A percentile compares a stretch with the other conserved stretches of the same genome.
Conservation (phyloP, 139 green algal genomes). For the Yamagishiella unicocca region DNA sequence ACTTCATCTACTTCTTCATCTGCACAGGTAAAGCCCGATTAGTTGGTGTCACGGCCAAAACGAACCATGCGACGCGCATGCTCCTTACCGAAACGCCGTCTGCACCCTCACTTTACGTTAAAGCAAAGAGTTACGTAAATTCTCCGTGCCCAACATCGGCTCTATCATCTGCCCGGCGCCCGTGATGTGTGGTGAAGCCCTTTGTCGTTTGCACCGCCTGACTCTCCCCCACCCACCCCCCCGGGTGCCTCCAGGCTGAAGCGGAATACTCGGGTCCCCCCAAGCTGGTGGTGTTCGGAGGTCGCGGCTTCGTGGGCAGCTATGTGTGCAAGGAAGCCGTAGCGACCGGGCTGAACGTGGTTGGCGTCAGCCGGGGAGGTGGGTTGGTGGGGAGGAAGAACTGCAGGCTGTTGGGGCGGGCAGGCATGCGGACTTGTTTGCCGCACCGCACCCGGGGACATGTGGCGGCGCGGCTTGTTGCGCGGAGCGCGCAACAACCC, state of each 20-base stretch:
- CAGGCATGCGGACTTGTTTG: too few species aligned
- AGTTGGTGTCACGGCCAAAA: not conserved
- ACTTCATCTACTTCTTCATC: not conserved
- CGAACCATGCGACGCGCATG: not conserved
- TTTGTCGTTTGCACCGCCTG: not conserved
- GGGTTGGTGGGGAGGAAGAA: too few species aligned
- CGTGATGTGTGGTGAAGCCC: too few species aligned
- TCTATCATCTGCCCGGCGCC: too few species aligned
- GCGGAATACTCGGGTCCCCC: constrained; percentile 20
- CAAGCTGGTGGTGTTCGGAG: constrained; percentile 91
- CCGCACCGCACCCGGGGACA: too few species aligned
- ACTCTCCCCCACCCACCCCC: not conserved
- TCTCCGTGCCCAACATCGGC: too few species aligned
- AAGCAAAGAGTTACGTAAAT: too few species aligned
- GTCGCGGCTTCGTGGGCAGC: constrained; percentile 91
- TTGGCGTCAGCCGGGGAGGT: constrained; percentile 82
- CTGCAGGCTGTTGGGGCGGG: too few species aligned
- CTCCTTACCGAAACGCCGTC: not conserved
- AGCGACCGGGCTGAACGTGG: constrained; percentile 75
- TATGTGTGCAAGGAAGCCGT: constrained; percentile 83
- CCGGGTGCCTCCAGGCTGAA: not conserved
- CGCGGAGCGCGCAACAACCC: too few species aligned
- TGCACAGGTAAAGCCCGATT: not conserved
- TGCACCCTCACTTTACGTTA: not conserved
- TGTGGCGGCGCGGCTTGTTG: too few species aligned